Conservation (phyloP, 352 stramenopile genomes). For the Globisporangium nunn region DNA sequence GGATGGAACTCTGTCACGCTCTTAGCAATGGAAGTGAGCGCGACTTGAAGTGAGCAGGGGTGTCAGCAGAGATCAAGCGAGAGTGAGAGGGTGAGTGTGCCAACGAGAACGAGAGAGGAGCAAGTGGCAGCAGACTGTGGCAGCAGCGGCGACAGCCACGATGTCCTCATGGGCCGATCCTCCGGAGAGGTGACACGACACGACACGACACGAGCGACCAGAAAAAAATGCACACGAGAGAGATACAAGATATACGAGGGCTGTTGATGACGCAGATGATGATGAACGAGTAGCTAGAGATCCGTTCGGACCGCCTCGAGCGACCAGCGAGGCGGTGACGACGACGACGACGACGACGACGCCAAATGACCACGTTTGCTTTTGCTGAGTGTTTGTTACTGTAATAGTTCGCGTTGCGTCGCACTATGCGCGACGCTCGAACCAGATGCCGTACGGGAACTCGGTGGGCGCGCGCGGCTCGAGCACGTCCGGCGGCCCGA, state of each 20-base stretch:
- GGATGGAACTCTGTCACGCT: background rate
- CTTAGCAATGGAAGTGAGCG: too few relatives aligned
- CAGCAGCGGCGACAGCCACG: too few relatives aligned
- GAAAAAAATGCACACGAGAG: background rate
- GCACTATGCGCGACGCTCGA: constrained; percentile 2
- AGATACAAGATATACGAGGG: too few relatives aligned
- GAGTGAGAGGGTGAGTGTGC: too few relatives aligned
- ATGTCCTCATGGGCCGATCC: too few relatives aligned
- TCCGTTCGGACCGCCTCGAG: background rate
- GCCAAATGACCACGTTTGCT: background rate
- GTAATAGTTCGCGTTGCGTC: background rate
- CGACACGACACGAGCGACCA: background rate
- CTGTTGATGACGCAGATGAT: background rate
- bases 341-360: background rate
- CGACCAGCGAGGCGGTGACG: background rate
- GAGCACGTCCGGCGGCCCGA: constrained; percentile 55
- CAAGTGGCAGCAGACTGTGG: too few relatives aligned
- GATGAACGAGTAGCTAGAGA: background rate
- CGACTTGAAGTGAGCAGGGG: too few relatives aligned
- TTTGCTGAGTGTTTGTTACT: background rate
- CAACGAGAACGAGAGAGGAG: too few relatives aligned
- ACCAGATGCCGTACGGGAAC: constrained; percentile 61
- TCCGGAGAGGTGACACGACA: background rate
- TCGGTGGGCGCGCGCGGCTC: constrained; percentile 35
- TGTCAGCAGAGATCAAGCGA: too few relatives aligned